Evolutionary conservation across 2,329 filamentous ascomycete species (phyloP).

Genomic region (Anisogramma anomala): DNA sequence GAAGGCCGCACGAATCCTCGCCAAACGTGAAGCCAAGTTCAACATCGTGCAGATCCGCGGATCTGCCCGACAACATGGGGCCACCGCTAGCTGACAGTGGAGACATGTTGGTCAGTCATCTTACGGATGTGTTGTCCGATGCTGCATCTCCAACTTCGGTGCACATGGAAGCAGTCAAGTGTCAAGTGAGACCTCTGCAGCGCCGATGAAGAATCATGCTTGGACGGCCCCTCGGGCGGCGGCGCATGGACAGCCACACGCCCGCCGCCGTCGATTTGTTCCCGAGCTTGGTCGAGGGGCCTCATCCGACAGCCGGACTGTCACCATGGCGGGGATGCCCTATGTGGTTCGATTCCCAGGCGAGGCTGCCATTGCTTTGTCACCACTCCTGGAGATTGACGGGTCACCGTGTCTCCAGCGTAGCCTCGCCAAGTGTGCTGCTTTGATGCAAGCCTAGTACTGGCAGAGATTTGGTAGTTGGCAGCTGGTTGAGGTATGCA

Average conservation of each 20-base stretch:
- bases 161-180: neutral
- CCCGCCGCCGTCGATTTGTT: constrained; percentile 5
- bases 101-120: constrained; percentile 9
- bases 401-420: neutral
- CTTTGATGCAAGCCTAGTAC: neutral
- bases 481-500: neutral
- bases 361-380: neutral
- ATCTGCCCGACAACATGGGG: constrained; percentile 6
- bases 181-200: neutral
- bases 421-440: neutral
- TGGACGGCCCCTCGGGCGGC: constrained; percentile 1
- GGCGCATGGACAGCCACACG: constrained; percentile 1
- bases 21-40: constrained; percentile 1
- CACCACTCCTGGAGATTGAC: neutral
- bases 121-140: constrained; percentile 7
- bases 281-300: constrained; percentile 1
- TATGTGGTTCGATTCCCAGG: neutral
- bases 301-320: neutral
- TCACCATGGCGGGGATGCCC: neutral
- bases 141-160: neutral
- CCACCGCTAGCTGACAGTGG: constrained; percentile 11
- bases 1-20: constrained; percentile 2
- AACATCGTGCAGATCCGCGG: constrained; percentile 13
- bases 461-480: neutral
- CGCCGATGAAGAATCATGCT: neutral